Evolutionary conservation across 2,329 filamentous ascomycete species (phyloP), one percentile per base, ranked within the genome.

Genomic region (Colletotrichum costaricense): DNA sequence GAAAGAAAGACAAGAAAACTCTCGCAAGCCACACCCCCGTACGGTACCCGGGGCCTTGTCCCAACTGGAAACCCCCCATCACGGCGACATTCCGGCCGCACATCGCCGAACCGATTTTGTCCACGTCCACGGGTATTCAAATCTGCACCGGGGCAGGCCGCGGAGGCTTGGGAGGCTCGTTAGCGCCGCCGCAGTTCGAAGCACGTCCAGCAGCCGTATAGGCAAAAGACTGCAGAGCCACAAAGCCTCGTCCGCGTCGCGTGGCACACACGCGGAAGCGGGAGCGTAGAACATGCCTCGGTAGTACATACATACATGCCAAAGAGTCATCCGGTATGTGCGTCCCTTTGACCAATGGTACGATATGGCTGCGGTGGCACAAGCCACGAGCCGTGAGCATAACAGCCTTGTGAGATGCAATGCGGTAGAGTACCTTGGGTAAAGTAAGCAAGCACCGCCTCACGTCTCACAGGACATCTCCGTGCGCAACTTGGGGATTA

Each of bases 331-430:
- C 56, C 55, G 56, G 57, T 9, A 22, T 19, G n/a, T n/a, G 33
- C 38, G 56, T 35, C 59, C 28, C 16, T 19, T 46, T 28, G 16
- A 28, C 62, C 42, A 46, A 46, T 33, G 30, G n/a, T 4, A 12
- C 26, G 60, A 14, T 16, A 9, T 12, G 33, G 22, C 24, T n/a
- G 24, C 22, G 46, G 57, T 67, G 38, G 63, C 54, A 65, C 63
- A 56, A 65, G 67, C 67, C 71, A 70, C 55, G 46, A 57, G 71
- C 71, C 67, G 71, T 73, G 67, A 70, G 60, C 60, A 65, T 66
- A 70, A 46, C 33, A 28, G 22, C 26, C 56, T 5, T 19, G 12
- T 16, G 12, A 16, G 38, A 42, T 42, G 38, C 38, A 16, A 42
- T 16, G 1, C 14, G 6, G 16, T 19, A n/a, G 19, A n/a, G 35